Conservation (phyloP, 208 protist genomes). For the Leishmania major region DNA sequence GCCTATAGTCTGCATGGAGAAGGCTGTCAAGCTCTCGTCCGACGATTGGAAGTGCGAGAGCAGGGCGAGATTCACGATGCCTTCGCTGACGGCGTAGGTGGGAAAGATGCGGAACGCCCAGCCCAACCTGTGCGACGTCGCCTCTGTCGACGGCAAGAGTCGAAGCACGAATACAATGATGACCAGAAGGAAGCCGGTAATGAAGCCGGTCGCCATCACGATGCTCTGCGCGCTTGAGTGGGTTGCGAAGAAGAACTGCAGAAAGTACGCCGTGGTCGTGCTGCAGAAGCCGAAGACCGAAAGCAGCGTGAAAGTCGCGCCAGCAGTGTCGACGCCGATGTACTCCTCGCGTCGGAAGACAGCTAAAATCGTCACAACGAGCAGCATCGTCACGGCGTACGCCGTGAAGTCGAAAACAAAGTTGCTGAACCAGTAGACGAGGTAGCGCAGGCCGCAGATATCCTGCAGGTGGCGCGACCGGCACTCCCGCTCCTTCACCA, state of each 20-base stretch:
- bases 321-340: slow-evolving; percentile 27
- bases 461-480: slow-evolving; percentile 70
- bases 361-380: slow-evolving; percentile 38
- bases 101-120: slow-evolving; percentile 52
- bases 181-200: slow-evolving; percentile 56
- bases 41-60: slow-evolving; percentile 7
- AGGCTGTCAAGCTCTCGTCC: slow-evolving; percentile 5
- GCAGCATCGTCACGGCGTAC: slow-evolving; percentile 37
- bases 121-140: slow-evolving; percentile 24
- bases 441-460: slow-evolving; percentile 52
- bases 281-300: slow-evolving; percentile 42
- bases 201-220: slow-evolving; percentile 45
- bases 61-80: slow-evolving; percentile 48
- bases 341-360: slow-evolving; percentile 46
- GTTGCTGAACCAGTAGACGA: slow-evolving; percentile 68
- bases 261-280: slow-evolving; percentile 26
- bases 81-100: slow-evolving; percentile 55
- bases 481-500: slow-evolving; percentile 72
- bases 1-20: slow-evolving; percentile 25
- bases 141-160: slow-evolving; percentile 31
- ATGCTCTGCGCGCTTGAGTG: slow-evolving; percentile 57
- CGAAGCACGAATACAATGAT: slow-evolving; percentile 41
- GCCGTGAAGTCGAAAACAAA: slow-evolving; percentile 47
- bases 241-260: slow-evolving; percentile 46
- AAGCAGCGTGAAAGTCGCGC: slow-evolving; percentile 29